phyloP scores from a whole-genome alignment of 306 rosid species.

The Medicago ruthenica region DNA sequence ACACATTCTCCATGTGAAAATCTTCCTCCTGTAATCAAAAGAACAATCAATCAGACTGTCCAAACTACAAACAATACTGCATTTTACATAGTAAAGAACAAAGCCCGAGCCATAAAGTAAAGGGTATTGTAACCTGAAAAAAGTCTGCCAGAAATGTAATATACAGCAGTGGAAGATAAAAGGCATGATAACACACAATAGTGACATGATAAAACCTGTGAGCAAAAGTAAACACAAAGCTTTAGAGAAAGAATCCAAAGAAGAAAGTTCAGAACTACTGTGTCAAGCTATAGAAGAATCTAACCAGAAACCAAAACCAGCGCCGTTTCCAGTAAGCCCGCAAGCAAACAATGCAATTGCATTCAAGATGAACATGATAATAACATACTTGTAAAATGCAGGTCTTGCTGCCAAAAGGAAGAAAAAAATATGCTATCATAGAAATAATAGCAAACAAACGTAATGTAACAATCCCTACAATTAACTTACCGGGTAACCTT shows the following conservation, averaged over 20 bases:
- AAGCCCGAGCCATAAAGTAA: neutral
- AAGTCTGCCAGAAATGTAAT: constrained; percentile 88
- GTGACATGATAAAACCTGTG: constrained; percentile 78
- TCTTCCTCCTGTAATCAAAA: constrained; percentile 70
- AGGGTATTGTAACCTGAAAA: constrained; percentile 61
- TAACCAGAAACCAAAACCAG: constrained; percentile 87
- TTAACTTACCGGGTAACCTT: constrained; percentile 78
- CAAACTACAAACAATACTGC: constrained; percentile 8
- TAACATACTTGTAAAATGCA: constrained; percentile 84
- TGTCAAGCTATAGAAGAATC: constrained; percentile 23
- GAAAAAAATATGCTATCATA: constrained; percentile 28
- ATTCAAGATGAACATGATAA: constrained; percentile 71
- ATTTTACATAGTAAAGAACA: constrained; percentile 3
- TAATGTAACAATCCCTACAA: constrained; percentile 22
- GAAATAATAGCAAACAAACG: constrained; percentile 22
- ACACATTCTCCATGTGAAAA: constrained; percentile 80
- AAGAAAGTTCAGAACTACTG: constrained; percentile 30
- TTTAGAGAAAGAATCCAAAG: constrained; percentile 33
- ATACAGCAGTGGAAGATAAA: constrained; percentile 90
- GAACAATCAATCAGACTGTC: neutral
- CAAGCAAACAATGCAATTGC: constrained; percentile 70
- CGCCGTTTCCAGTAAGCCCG: constrained; percentile 73
- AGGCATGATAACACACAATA: constrained; percentile 76
- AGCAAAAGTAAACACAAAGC: constrained; percentile 37
- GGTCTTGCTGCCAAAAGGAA: constrained; percentile 82